Base-by-base conservation (phyloP, 2,329 filamentous ascomycete species). In the Chaetomium olivaceum region DNA sequence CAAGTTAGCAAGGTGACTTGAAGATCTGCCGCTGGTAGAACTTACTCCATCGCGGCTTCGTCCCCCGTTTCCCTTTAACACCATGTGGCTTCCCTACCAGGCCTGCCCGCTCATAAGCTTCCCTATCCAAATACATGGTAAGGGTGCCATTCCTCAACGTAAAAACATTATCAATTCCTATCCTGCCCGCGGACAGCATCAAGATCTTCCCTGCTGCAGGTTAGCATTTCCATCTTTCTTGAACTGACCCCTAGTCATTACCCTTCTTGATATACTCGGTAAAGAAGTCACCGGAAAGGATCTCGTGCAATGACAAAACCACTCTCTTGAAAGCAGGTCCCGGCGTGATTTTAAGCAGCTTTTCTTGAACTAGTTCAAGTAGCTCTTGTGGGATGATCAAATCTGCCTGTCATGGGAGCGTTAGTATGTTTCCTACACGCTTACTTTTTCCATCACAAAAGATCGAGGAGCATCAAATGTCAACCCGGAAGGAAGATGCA, bases 181-280 rank as follows among this genome's bases (percentile, higher is more conserved):
- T 80, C 36, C 85, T 84, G 14, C 92, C 93, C 76, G 93, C 86
- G 0, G 93, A 97, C 2, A 97, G 83, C 90, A 98, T 91, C 71
- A 91, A 77, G 58, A 96, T 80, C 74, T 92, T 89, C 5, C 92
- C 92, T 93, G 66, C 6, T 43, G 0, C 9, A 16, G 8, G 39
- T 64, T 23, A 67, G 60, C 29, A 3, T 25, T 3, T 19, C 16
- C 16, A 12, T 4, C 5, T 29, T 21, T 43, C 39, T 1, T 5
- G 4, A 43, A 43, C 16, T 5, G 11, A 1, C 3, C 6, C 6
- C 1, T 0, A 21, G 16, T 5, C 8, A 75, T 25, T 79, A 91
- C 91, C 91, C 66, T 83, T 84, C 76, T 96, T 96, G 70, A 98
- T 89, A 74, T 96, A 93, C 52, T 88, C 82, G n/a, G 86, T 89